Conservation (phyloP, 2,329 filamentous ascomycete species). For the Xylariales sp. region DNA sequence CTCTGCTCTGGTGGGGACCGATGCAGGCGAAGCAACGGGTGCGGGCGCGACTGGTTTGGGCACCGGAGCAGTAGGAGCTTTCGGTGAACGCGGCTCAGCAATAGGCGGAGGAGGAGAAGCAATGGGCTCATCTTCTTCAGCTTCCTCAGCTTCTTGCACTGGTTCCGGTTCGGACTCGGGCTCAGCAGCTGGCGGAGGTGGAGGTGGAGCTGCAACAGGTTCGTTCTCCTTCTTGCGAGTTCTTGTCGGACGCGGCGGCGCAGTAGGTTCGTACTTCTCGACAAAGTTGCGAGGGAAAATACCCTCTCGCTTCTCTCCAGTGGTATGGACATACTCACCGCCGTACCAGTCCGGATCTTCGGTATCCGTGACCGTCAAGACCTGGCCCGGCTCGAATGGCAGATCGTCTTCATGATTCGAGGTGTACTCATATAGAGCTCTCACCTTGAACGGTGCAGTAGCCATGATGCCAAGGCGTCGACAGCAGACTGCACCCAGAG, state of each 20-base stretch:
- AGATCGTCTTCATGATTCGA: constrained; percentile 95
- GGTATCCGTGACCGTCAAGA: constrained; percentile 89
- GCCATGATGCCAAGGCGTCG: constrained; percentile 53
- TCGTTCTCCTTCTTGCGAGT: constrained; percentile 63
- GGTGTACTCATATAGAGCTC: constrained; percentile 89
- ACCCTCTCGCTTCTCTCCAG: constrained; percentile 71
- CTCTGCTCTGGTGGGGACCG: constrained; percentile 25
- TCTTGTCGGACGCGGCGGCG: constrained; percentile 79
- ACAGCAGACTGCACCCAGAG: constrained; percentile 16
- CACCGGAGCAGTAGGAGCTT: constrained; percentile 23
- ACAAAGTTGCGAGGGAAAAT: constrained; percentile 97
- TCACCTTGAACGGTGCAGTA: constrained; percentile 79
- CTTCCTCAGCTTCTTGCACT: constrained; percentile 27
- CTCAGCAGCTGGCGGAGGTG: constrained; percentile 31
- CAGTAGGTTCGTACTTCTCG: constrained; percentile 87
- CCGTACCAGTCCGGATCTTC: constrained; percentile 94
- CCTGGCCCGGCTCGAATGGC: constrained; percentile 75
- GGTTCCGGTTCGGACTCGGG: constrained; percentile 31
- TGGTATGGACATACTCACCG: constrained; percentile 77
- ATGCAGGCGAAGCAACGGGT: constrained; percentile 28
- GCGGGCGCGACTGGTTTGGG: constrained; percentile 33
- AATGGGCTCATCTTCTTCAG: constrained; percentile 19
- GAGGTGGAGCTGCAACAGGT: constrained; percentile 20
- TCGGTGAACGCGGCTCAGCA: constrained; percentile 21
- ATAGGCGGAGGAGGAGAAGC: constrained; percentile 17